Evolutionary conservation across 106 monocot genomes (phyloP).

Genomic region (Dioscorea zingiberensis): DNA sequence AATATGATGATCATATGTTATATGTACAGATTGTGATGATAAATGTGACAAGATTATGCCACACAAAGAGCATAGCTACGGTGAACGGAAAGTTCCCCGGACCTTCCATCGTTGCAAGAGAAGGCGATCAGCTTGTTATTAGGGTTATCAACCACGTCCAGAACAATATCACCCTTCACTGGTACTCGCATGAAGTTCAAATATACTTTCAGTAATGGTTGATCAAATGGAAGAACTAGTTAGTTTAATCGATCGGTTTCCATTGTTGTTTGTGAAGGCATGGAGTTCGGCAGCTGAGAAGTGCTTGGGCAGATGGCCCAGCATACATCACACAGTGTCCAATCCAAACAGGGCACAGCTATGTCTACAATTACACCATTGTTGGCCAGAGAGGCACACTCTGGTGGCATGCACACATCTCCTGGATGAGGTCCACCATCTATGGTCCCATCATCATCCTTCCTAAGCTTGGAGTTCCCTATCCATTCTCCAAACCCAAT

Average conservation of each 20-base stretch:
- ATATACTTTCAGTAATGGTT: no score
- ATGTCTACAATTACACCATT: slow-evolving; percentile 50
- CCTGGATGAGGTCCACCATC: slow-evolving; percentile 40
- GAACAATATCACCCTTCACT: slow-evolving; percentile 1
- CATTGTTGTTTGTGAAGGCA: slow-evolving; percentile 27
- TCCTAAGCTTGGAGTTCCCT: slow-evolving; percentile 32
- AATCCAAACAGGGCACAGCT: slow-evolving; percentile 40
- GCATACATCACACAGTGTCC: slow-evolving; percentile 61
- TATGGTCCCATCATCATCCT: slow-evolving; percentile 57
- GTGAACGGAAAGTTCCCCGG: slow-evolving; percentile 17
- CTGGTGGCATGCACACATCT: slow-evolving; percentile 57
- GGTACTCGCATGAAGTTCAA: not conserved
- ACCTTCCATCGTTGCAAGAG: slow-evolving; percentile 10
- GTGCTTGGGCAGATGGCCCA: slow-evolving; percentile 56
- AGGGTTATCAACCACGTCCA: slow-evolving; percentile 14
- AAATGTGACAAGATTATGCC: slow-evolving; percentile 11
- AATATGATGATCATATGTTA: no score
- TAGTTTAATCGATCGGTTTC: no score
- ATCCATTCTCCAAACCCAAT: slow-evolving; percentile 46
- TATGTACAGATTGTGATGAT: not conserved
- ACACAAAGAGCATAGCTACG: slow-evolving; percentile 15
- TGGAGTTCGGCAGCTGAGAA: slow-evolving; percentile 37
- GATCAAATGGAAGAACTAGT: no score
- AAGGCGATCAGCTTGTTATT: slow-evolving; percentile 12
- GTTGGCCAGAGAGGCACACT: slow-evolving; percentile 53